These are phyloP conservation scores for Wickerhamomyces canadensis DNA, from an alignment of 805 yeast genomes.

Conservation along the genomic window DNA sequence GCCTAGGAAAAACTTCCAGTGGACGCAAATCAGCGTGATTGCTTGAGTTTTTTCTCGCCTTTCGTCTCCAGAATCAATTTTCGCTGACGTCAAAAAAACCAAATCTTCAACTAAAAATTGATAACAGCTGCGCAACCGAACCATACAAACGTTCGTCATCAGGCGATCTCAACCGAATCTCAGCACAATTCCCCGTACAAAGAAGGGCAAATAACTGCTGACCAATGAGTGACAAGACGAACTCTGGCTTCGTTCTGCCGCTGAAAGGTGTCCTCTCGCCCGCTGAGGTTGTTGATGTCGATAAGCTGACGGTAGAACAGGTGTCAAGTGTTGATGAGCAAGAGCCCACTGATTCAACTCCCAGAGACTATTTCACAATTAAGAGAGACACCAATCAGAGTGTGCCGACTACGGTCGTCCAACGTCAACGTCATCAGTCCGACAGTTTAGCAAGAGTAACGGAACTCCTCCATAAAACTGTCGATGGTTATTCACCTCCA, in stretches of 20 bases:
- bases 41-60: too few species aligned
- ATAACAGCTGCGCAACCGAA: too few species aligned
- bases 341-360: background rate
- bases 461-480: conserved; percentile 14
- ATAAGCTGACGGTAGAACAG: background rate
- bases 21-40: too few species aligned
- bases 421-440: background rate
- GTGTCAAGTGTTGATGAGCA: background rate
- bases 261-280: background rate
- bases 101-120: too few species aligned
- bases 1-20: too few species aligned
- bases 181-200: background rate
- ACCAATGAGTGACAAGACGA: background rate
- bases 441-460: conserved; percentile 14
- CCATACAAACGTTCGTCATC: too few species aligned
- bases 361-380: conserved; percentile 9
- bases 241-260: background rate
- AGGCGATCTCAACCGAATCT: too few species aligned
- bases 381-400: too few species aligned
- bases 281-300: background rate
- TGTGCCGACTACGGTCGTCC: conserved; percentile 3
- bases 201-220: too few species aligned
- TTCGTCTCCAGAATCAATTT: too few species aligned
- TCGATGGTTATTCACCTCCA: conserved; percentile 15
- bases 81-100: too few species aligned